Evolutionary conservation across 257 asterid species (phyloP), one percentile per base, ranked within the genome.

Genomic region (Penstemon newberryi): DNA sequence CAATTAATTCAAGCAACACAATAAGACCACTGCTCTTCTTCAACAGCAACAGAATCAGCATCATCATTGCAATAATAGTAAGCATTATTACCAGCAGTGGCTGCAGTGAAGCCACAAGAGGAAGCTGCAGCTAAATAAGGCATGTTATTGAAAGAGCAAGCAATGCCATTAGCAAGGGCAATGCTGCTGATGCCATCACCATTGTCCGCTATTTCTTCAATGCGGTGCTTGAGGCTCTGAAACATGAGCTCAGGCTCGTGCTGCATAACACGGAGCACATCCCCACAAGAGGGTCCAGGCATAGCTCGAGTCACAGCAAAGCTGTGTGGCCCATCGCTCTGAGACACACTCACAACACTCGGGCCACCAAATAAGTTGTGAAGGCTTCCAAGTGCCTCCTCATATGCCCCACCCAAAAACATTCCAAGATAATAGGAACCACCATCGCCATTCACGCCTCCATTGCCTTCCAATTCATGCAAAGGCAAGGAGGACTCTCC

Each of bases 331-430:
- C 97, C 95, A 37, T 94, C 89, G 46, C 96, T 80, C 75, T 94
- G 97, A 0, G 75, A 79, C 12, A 91, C 99, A 0, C 93, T 91
- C n/a, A 94, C 86, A 1, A 89, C 87, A 13, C 97, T 91, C 0
- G 99, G 96, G 5, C 96, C 91, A 12, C 96, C 97, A 33, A 94
- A 94, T 13, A 94, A 83, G 80, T 94, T 94, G 80, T 94, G 99
- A 54, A 81, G 65, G 4, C 96, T 96, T 0, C 97, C 99, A 0
- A 94, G 86, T 1, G 99, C 96, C 79, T 94, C 97, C 82, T 91
- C 87, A 37, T 94, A 94, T 55, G 99, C 99, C 71, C 99, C 99
- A 3, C 97, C 99, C 60, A 89, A 76, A 66, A 94, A 91, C 96
- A 91, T 94, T 37, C 99, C 99, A 19, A 91, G 68, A 73, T 84